Conservation (phyloP, 768 basidiomycete genomes). For the Hydnum rufescens region DNA sequence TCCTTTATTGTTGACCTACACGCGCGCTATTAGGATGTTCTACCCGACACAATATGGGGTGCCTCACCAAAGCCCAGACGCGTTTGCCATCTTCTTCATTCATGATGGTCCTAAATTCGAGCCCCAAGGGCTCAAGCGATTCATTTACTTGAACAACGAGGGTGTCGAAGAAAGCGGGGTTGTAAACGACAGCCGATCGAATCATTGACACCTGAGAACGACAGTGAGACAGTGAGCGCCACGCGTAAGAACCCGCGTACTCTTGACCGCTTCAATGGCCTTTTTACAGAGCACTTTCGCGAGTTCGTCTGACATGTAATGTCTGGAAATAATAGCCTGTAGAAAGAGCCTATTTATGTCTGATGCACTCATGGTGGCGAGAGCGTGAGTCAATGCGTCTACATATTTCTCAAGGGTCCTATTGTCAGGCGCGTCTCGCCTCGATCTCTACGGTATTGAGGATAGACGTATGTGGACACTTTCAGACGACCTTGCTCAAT, state of each 20-base stretch:
- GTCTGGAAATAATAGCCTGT: conserved; percentile 56
- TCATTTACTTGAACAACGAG: conserved; percentile 43
- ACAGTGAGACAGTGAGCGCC: background rate
- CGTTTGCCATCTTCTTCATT: conserved; percentile 47
- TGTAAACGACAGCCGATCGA: conserved; percentile 27
- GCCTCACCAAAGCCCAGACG: conserved; percentile 48
- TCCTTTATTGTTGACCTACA: conserved; percentile 57
- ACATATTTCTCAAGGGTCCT: no score
- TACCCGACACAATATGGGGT: background rate
- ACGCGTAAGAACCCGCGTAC: conserved; percentile 21
- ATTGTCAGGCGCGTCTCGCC: no score
- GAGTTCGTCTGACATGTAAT: conserved; percentile 41
- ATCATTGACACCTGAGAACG: conserved; percentile 31
- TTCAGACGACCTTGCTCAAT: no score
- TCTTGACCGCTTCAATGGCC: conserved; percentile 45
- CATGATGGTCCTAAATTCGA: conserved; percentile 43
- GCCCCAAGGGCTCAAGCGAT: conserved; percentile 44
- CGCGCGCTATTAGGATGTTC: background rate
- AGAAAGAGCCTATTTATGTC: conserved; percentile 36
- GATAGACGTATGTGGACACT: no score
- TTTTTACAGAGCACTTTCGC: conserved; percentile 48
- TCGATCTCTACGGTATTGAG: no score
- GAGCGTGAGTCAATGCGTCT: no score
- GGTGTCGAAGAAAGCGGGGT: conserved; percentile 32
- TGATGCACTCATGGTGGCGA: conserved; percentile 1